Evolutionary conservation across 768 basidiomycete species (phyloP), one percentile per base, ranked within the genome.

Genomic region (Suillus sp.): DNA sequence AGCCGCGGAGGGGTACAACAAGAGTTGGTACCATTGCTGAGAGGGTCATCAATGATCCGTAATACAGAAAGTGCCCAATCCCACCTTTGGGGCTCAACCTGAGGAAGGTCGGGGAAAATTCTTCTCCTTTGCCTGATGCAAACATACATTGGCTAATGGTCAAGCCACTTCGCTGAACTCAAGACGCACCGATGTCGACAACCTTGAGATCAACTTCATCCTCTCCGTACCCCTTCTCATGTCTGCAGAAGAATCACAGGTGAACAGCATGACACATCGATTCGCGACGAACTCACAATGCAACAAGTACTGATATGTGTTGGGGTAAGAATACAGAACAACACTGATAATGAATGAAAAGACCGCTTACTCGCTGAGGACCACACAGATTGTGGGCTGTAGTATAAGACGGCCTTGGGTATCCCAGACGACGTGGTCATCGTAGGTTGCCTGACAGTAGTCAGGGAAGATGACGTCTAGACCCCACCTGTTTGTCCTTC

Each of bases 331-430:
- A 47, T 48, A 38, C 54, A 37, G 18, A n/a, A 56, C 34, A 25
- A 32, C 40, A 50, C 53, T 14, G 30, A 37, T 37, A n/a, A 59
- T 42, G 25, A 38, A 38, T 57, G 22, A 11, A 27, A 27, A 57
- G 18, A 40, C 10, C 25, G 73, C 83, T 70, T 65, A 89, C 89
- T 83, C 54, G 82, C 85, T 56, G 84, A 80, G 40, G 84, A 86
- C 91, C 89, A 92, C 60, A 86, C 76, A 4, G 86, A 88, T 2
- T 69, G 60, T 6, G 83, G 80, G 61, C 76, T 83, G 74, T 88
- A 88, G 77, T 94, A 95, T 1, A 95, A 79, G 45, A 90, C 85
- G n/a, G 93, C 93, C 76, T 93, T 94, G 59, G 89, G 86, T 58
- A 89, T 65, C 55, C 66, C 59, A 59, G 56, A 62, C 40, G 45